Conservation (phyloP, 2,329 filamentous ascomycete species). For the Pezicula radicicola region DNA sequence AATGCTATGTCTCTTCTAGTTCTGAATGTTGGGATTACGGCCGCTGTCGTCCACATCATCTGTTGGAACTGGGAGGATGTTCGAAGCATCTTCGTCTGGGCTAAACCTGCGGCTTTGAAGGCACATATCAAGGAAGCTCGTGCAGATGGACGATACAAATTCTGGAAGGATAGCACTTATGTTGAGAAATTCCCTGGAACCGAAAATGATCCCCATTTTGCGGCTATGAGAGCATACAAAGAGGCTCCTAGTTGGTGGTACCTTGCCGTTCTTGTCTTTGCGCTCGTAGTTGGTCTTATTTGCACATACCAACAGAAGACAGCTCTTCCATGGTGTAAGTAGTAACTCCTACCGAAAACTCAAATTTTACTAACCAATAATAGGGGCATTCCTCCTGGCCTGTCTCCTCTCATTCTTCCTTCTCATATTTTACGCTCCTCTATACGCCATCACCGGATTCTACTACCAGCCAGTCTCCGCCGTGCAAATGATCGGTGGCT, state of each 20-base stretch:
- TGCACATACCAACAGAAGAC: conserved; percentile 32
- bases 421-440: conserved; percentile 36
- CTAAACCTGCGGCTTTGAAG: no score
- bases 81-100: conserved; percentile 28
- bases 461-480: conserved; percentile 35
- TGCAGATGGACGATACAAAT: no score
- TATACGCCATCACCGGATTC: conserved; percentile 36
- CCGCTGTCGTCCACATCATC: conserved; percentile 41
- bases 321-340: conserved; percentile 32
- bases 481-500: conserved; percentile 44
- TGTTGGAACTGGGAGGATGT: conserved; percentile 37
- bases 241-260: conserved; percentile 41
- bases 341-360: no score
- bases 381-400: conserved; percentile 35
- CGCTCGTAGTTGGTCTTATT: conserved; percentile 29
- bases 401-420: conserved; percentile 30
- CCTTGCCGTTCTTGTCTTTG: conserved; percentile 7
- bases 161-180: conserved; percentile 1
- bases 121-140: no score
- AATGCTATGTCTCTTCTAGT: conserved; percentile 37
- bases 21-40: conserved; percentile 43
- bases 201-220: conserved; percentile 39
- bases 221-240: conserved; percentile 34
- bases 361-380: no score
- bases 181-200: conserved; percentile 20